Evolutionary conservation across 2,329 filamentous ascomycete species (phyloP).

Genomic region (Alternaria brassicae): DNA sequence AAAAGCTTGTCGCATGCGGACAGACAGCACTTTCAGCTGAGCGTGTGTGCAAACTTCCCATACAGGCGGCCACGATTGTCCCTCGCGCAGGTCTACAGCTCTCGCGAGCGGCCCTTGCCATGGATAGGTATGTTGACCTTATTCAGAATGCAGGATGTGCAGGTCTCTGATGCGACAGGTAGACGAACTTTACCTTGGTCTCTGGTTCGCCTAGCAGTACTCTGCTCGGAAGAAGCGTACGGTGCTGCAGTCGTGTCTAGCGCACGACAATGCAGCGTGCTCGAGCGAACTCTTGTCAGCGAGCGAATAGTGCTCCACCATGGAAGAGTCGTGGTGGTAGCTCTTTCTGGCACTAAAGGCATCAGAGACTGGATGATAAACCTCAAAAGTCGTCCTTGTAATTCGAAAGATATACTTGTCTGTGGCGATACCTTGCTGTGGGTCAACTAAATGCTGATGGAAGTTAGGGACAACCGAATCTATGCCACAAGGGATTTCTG

Average conservation of each 20-base stretch:
- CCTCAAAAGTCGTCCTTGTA: not conserved
- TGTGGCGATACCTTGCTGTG: not conserved
- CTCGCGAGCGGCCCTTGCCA: not conserved
- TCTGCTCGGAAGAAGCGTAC: slow-evolving; percentile 4
- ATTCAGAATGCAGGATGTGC: not conserved
- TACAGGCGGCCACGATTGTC: not conserved
- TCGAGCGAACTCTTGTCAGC: not conserved
- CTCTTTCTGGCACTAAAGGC: not conserved
- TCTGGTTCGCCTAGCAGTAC: slow-evolving; percentile 1
- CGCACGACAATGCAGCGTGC: not conserved
- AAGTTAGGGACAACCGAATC: not conserved
- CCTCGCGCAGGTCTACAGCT: not conserved
- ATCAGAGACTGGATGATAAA: slow-evolving; percentile 3
- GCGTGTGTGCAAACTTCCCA: not conserved
- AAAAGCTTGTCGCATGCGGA: not conserved
- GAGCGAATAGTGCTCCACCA: not conserved
- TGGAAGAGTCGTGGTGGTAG: not conserved
- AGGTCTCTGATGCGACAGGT: not conserved
- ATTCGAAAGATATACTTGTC: not conserved
- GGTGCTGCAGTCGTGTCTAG: not conserved
- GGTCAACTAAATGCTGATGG: not conserved
- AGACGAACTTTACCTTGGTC: not conserved
- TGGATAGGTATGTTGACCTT: not conserved
- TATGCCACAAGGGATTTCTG: not conserved
- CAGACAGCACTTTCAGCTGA: not conserved